Base-by-base conservation (phyloP, 2,329 filamentous ascomycete species). In the Ustilaginoidea virens region DNA sequence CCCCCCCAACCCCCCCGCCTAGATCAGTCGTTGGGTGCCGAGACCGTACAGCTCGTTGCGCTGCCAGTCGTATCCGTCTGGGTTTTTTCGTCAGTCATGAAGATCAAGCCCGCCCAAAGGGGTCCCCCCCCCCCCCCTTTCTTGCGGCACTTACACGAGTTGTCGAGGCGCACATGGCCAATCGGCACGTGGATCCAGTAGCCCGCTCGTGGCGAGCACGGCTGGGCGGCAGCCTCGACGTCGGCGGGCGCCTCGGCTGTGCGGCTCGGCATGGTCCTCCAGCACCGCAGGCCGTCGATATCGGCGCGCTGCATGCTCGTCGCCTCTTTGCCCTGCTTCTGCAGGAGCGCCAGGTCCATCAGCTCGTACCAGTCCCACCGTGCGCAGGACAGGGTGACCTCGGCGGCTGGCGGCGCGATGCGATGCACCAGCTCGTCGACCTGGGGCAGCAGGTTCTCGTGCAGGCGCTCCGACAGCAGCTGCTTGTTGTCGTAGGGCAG, bases 141-240 rank as follows among this genome's bases (percentile, higher is more conserved):
- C n/a, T n/a, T n/a, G n/a, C n/a, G n/a, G n/a, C 18, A 22, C 26
- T 28, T 22, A 28, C 26, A 21, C 17, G 17, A 20, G 9, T 22
- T 14, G 5, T 20, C 9, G 15, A 28, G 13, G 9, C 26, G 26
- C 12, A 37, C 33, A 16, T 35, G 31, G 6, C 29, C 33, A 13
- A 39, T 29, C 3, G 33, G 29, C 26, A 35, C 34, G 14, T 39
- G 37, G 22, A 39, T 37, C 37, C 37, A 39, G 22, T 37, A 39
- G 2, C 37, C 37, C 16, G 34, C 17, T 6, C 36, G 18, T 6
- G 2, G 17, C 5, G 17, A 17, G 25, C 17, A 29, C 4, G 17
- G 13, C 14, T n/a, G n/a, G n/a, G 13, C 7, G 3, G 21, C 21
- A 7, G 5, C 16, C 12, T 19, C 17, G 7, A 23, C 7, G 14